Evolutionary conservation across 371 early-diverging fungal genomes (phyloP).

Genomic region (Paraphysoderma sedebokerense): DNA sequence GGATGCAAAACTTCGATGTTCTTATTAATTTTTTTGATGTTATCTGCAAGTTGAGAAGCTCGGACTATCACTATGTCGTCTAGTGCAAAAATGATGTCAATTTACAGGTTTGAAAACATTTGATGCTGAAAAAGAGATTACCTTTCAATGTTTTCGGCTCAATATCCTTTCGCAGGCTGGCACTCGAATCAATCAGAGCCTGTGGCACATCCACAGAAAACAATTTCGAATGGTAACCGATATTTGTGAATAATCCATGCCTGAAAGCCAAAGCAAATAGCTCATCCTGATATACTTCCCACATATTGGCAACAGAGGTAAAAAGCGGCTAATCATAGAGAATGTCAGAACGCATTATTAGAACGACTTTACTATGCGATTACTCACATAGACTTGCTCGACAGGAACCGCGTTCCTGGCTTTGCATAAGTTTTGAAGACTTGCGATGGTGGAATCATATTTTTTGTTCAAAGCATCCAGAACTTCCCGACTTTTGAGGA

Average conservation of each 20-base stretch:
- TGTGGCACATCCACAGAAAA: too few species aligned
- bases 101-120: too few species aligned
- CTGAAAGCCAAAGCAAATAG: conserved; percentile 24
- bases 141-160: too few species aligned
- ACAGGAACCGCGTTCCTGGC: conserved; percentile 34
- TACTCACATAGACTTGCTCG: conserved; percentile 32
- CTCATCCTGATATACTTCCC: conserved; percentile 27
- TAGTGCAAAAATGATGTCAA: too few species aligned
- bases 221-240: conserved; percentile 13
- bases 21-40: too few species aligned
- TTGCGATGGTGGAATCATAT: conserved; percentile 11
- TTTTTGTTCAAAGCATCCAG: conserved; percentile 10
- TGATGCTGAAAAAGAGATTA: too few species aligned
- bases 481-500: conserved; percentile 7
- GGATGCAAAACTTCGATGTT: conserved; percentile 25
- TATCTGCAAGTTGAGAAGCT: too few species aligned
- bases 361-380: background rate
- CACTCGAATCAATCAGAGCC: too few species aligned
- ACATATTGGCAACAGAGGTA: conserved; percentile 18
- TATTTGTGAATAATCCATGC: conserved; percentile 21
- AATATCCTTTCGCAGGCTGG: too few species aligned
- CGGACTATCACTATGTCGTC: too few species aligned
- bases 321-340: conserved; percentile 21
- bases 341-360: background rate
- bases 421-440: conserved; percentile 24